phyloP scores from a whole-genome alignment of 2,329 filamentous ascomycete genomes.

The Dactylellina parvicollis region DNA sequence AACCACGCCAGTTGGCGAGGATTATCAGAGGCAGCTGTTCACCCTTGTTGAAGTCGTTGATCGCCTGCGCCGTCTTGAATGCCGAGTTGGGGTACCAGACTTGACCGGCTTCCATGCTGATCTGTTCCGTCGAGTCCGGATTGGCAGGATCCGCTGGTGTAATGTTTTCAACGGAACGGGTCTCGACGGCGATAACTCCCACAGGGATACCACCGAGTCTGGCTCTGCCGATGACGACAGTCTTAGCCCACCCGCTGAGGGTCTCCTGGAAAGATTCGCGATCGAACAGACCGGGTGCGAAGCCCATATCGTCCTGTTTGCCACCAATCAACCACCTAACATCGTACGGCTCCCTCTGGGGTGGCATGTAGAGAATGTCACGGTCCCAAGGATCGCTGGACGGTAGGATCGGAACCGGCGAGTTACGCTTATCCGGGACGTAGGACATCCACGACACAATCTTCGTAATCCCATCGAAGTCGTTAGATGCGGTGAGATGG shows the following conservation, averaged over 20 bases:
- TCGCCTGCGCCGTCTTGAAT: conserved; percentile 98
- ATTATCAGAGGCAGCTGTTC: conserved; percentile 99
- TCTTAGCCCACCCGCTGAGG: conserved; percentile 95
- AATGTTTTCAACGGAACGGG: conserved; percentile 93
- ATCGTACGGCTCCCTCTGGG: conserved; percentile 86
- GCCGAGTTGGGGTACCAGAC: conserved; percentile 99
- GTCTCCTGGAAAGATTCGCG: conserved; percentile 96
- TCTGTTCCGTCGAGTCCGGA: conserved; percentile 96
- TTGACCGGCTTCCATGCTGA: conserved; percentile 93
- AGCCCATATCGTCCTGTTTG: conserved; percentile 84
- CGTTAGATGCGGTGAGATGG: conserved; percentile 96
- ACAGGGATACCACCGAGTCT: conserved; percentile 96
- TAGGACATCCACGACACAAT: conserved; percentile 99
- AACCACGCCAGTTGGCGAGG: conserved; percentile 99
- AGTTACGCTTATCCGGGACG: conserved; percentile 92
- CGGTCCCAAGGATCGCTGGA: conserved; percentile 90
- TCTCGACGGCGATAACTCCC: conserved; percentile 97
- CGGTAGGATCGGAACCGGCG: conserved; percentile 89
- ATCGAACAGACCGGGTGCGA: conserved; percentile 92
- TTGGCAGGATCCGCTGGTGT: conserved; percentile 97
- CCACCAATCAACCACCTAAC: conserved; percentile 92
- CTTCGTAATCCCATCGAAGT: conserved; percentile 97
- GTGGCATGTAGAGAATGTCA: conserved; percentile 82
- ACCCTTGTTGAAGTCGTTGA: conserved; percentile 98
- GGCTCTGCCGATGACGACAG: conserved; percentile 94